Evolutionary conservation across 2,329 filamentous ascomycete species (phyloP).

Genomic region (Chaetomiaceae sp.): DNA sequence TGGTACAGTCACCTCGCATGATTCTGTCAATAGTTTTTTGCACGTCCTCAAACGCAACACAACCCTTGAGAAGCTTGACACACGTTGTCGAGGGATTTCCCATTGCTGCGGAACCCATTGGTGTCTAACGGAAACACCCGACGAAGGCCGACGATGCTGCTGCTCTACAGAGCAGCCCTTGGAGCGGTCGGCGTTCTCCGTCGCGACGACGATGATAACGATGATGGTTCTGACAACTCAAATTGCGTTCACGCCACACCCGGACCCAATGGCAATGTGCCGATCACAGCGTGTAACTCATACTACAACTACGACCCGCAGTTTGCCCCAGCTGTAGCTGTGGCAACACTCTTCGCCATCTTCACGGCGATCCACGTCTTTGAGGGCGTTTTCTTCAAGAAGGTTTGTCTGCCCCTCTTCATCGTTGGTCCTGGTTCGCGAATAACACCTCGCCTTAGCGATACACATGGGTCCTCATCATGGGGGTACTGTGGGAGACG

Average conservation of each 20-base stretch:
- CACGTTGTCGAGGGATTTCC: too few relatives aligned
- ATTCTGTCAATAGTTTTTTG: too few relatives aligned
- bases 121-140: too few relatives aligned
- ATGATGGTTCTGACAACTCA: background rate
- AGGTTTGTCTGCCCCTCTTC: constrained; percentile 6
- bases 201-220: background rate
- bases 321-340: constrained; percentile 24
- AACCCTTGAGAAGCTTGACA: too few relatives aligned
- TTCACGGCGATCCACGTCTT: constrained; percentile 22
- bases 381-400: constrained; percentile 21
- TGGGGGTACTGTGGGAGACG: constrained; percentile 36
- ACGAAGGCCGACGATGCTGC: too few relatives aligned
- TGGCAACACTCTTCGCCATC: constrained; percentile 24
- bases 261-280: constrained; percentile 24
- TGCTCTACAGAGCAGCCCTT: too few relatives aligned
- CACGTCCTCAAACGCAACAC: too few relatives aligned
- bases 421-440: too few relatives aligned
- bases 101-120: too few relatives aligned
- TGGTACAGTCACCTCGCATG: too few relatives aligned
- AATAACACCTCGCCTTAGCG: background rate
- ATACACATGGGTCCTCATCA: constrained; percentile 34
- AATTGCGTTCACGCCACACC: constrained; percentile 6
- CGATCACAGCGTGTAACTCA: constrained; percentile 25
- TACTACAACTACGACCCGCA: constrained; percentile 27
- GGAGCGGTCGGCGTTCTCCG: too few relatives aligned